Evolutionary conservation across 345 rosid genomes (phyloP).

Genomic region (Populus pruinosa): DNA sequence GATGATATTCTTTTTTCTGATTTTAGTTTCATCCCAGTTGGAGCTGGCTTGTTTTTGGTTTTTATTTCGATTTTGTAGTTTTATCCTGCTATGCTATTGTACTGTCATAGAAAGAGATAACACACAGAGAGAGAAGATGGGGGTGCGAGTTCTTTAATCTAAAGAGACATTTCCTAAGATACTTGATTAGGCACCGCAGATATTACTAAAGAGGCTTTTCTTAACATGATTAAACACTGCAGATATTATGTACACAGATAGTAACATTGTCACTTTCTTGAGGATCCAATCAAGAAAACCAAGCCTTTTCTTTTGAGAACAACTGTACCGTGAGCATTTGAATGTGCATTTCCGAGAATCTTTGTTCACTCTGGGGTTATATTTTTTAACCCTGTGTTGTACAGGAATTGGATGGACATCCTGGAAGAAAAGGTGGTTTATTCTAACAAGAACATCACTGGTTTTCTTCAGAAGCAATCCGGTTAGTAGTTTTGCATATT

Average conservation of each 20-base stretch:
- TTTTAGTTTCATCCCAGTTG: neutral
- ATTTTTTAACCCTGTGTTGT: neutral
- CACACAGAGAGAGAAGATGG: constrained; percentile 1
- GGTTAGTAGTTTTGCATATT: constrained; percentile 37
- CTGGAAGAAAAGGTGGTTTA: constrained; percentile 80
- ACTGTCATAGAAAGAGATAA: neutral
- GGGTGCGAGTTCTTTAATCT: neutral
- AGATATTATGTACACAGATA: neutral
- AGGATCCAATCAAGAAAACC: neutral
- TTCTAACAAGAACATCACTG: constrained; percentile 59
- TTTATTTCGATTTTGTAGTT: neutral
- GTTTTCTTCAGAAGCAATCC: constrained; percentile 85
- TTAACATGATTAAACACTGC: neutral
- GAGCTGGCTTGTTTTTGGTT: neutral
- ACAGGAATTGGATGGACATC: constrained; percentile 84
- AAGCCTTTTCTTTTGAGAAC: neutral
- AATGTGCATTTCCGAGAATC: neutral
- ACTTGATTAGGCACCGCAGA: neutral
- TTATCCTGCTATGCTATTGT: neutral
- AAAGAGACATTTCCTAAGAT: neutral
- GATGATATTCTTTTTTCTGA: neutral
- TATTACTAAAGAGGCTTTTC: neutral
- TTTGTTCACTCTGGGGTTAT: neutral
- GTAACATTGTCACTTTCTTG: neutral
- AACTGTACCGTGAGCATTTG: neutral